Evolutionary conservation across 345 rosid species (phyloP), one percentile per base, ranked within the genome.

Genomic region (Populus euphratica): DNA sequence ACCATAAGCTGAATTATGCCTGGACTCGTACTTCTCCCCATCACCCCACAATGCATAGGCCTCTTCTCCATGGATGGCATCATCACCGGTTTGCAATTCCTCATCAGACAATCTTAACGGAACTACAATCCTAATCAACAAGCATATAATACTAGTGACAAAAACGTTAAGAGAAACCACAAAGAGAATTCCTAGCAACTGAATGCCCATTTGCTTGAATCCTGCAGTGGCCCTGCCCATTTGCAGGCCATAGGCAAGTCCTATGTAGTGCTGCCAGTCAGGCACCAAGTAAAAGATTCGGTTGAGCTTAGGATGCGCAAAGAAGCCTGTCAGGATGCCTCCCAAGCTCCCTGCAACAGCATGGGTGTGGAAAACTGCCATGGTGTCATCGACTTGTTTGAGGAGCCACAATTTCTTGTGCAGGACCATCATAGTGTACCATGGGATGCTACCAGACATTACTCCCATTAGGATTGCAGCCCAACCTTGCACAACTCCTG

Each of bases 401-500:
- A 91, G 84, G 59, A 89, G 74, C 87, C 88, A 78, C 44, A 91
- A 66, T 68, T 80, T 87, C 87, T 91, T 89, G 89, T 87, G 94
- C 61, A 88, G 89, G 71, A 91, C 92, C 92, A 88, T 89, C 94
- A 89, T 89, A 3, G 88, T 84, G 89, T 85, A 91, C 94, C 92
- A 88, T 38, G 94, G 90, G 62, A 89, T 89, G 88, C 91, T 85
- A 21, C 94, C 94, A 2, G 92, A 91, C 83, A 89, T 65, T 8
- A 88, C 66, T 62, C 94, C 90, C 92, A 87, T 89, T 16, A 87
- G 21, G 68, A 89, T 86, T 31, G 94, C 92, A 4, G 91, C 94
- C 94, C 91, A 89, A 0, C 94, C 94, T 79, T 91, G 94, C 38
- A 89, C 94, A 8, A 91, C 91, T 68, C 92, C 92, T 84, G 85